Percentiles rank a stretch among this genome's conserved stretches.
Evolutionary conservation across 2,329 filamentous ascomycete genomes (phyloP).

Genomic region (Diaporthe longicolla): DNA sequence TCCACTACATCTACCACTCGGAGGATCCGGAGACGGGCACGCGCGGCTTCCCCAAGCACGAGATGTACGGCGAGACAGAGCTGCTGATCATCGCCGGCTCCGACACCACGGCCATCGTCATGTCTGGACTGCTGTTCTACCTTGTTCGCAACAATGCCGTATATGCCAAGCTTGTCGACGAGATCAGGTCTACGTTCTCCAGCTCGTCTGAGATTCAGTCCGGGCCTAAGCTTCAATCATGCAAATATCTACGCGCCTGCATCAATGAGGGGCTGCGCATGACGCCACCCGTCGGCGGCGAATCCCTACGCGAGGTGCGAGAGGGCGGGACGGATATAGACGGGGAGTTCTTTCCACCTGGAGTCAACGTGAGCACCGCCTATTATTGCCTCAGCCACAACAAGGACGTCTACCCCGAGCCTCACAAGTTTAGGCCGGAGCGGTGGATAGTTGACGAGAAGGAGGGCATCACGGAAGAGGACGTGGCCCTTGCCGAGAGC

Average conservation of each 20-base stretch:
- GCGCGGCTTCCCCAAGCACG: constrained; percentile 44
- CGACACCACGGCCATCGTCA: constrained; percentile 39
- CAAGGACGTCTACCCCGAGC: constrained; percentile 31
- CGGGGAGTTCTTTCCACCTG: constrained; percentile 22
- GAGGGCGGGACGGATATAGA: constrained; percentile 20
- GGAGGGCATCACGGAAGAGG: background rate
- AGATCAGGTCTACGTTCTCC: constrained; percentile 13
- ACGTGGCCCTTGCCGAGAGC: constrained; percentile 17
- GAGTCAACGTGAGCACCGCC: constrained; percentile 11
- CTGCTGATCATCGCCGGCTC: constrained; percentile 38
- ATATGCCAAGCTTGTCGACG: constrained; percentile 28
- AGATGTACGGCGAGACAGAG: constrained; percentile 48
- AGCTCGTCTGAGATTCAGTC: background rate
- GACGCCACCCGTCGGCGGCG: constrained; percentile 42
- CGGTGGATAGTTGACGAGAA: constrained; percentile 34
- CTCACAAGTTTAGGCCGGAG: constrained; percentile 27
- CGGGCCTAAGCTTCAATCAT: constrained; percentile 22
- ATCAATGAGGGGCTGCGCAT: constrained; percentile 47
- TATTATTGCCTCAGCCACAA: constrained; percentile 33
- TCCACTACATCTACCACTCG: constrained; percentile 45
- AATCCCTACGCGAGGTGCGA: constrained; percentile 8
- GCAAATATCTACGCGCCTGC: constrained; percentile 47
- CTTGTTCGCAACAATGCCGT: constrained; percentile 19
- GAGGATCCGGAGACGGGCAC: constrained; percentile 47
- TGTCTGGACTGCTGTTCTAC: constrained; percentile 33